Conservation (phyloP, 2,329 filamentous ascomycete species). For the Aspergillus costaricaensis region DNA sequence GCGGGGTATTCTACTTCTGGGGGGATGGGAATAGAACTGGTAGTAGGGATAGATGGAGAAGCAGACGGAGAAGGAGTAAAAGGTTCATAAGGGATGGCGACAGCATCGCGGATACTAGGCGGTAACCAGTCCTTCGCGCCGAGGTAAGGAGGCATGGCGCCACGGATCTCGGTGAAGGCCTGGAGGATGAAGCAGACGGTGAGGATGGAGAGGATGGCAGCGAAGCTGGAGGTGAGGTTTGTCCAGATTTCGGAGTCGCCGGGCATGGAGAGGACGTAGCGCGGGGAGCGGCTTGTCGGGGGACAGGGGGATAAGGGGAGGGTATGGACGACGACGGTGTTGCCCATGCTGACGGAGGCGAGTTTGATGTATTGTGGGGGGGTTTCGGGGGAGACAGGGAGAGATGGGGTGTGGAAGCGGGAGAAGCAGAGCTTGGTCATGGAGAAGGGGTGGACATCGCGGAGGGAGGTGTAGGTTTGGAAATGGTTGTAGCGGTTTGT, state of each 20-base stretch:
- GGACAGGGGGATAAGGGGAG: constrained; percentile 63
- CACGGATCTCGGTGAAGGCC: constrained; percentile 62
- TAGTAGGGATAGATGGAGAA: background rate
- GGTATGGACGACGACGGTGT: constrained; percentile 76
- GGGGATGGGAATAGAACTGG: too few relatives aligned
- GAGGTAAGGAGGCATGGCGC: constrained; percentile 58
- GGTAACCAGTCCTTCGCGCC: constrained; percentile 61
- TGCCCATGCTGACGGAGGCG: constrained; percentile 78
- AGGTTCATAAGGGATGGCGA: constrained; percentile 38
- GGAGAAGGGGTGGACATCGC: constrained; percentile 58
- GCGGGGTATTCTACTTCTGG: too few relatives aligned
- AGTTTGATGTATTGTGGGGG: constrained; percentile 68
- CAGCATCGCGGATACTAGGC: constrained; percentile 44
- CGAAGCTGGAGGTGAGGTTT: constrained; percentile 56
- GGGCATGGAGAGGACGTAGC: constrained; percentile 70
- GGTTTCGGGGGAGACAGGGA: constrained; percentile 51
- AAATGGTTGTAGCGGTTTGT: constrained; percentile 47
- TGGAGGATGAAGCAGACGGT: constrained; percentile 65
- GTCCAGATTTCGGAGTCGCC: constrained; percentile 56
- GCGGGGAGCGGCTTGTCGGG: constrained; percentile 52
- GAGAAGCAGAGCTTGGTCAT: constrained; percentile 60
- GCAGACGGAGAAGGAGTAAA: constrained; percentile 20
- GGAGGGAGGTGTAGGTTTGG: constrained; percentile 53
- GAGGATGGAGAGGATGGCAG: constrained; percentile 63
- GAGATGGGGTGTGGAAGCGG: constrained; percentile 53